These are phyloP conservation scores for Pseudognaphalium luteoalbum DNA, from an alignment of 129 eudicot species.

Conservation along the genomic window DNA sequence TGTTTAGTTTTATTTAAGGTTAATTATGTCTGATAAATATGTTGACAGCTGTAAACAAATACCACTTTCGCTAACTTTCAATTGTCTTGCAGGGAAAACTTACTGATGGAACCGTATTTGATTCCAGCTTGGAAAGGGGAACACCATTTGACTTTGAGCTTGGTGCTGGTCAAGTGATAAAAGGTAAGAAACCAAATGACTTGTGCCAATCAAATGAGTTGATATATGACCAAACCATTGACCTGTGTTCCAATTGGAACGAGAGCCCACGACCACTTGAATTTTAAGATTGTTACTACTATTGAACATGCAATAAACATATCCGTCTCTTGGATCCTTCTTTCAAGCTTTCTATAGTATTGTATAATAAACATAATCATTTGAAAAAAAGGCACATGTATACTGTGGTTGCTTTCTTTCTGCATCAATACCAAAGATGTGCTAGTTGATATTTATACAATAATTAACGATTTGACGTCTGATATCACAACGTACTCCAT, in stretches of 20 bases:
- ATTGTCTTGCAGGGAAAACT: slow-evolving; percentile 72
- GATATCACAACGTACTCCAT: neutral
- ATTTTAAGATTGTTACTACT: no score
- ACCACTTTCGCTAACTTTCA: neutral
- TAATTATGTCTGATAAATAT: neutral
- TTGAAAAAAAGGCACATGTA: neutral
- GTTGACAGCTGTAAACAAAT: neutral
- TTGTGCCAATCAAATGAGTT: neutral
- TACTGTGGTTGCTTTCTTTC: neutral
- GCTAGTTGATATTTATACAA: neutral
- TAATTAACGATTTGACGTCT: neutral
- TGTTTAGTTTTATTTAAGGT: neutral
- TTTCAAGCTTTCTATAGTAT: neutral
- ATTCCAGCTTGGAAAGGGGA: slow-evolving; percentile 96
- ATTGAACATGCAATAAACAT: neutral
- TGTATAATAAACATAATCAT: neutral
- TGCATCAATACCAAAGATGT: neutral
- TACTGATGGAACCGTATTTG: slow-evolving; percentile 94
- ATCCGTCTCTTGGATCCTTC: neutral
- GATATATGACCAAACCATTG: no score
- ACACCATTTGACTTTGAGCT: slow-evolving; percentile 96
- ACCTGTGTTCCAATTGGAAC: neutral
- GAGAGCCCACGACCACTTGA: neutral
- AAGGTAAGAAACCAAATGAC: slow-evolving; percentile 49
- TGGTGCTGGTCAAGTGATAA: slow-evolving; percentile 92